Base-by-base conservation (phyloP, 208 protist species). In the Trypanosoma grayi region DNA sequence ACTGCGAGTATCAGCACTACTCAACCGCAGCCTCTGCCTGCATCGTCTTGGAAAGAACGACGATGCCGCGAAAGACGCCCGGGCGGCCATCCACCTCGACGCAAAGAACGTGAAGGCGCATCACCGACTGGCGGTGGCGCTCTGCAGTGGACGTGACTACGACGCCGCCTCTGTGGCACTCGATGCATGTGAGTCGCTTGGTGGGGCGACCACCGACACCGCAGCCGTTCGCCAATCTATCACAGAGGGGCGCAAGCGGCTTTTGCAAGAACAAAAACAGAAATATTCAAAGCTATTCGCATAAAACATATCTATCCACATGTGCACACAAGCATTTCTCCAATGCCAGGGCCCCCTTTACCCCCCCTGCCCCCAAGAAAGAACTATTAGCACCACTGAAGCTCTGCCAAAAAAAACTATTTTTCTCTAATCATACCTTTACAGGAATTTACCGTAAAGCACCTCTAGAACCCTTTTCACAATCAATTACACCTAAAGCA, bases 231-330 rank as follows among this genome's bases (percentile, higher is more conserved):
- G 69, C 10, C 50, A 36, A 18, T 46, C 50, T 33, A 85, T 93
- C 25, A 31, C 52, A 18, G 59, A 53, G 2, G 82, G 76, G 7
- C 20, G 57, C 20, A 62, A 73, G 34, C 46, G 59, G 16, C 64
- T 69, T 20, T 69, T 70, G 33, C 27, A 75, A 27, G 60, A 81
- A 52, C 44, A 90, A 73, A 76, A 81, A 63, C 62, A 81, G 50
- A 79, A 73, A 61, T 90, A 81, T 66, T 55, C 80, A 9, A 93
- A 90, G 52, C 73, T 93, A 66, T 93, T 93, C 61, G 36, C 45
- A 22, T 85, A 68, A 78, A 44, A 11, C 39, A 14, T n/a, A n/a
- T n/a, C n/a, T n/a, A n/a, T n/a, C n/a, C n/a, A n/a, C n/a, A n/a
- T n/a, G n/a, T n/a, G n/a, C n/a, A n/a, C n/a, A n/a, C n/a, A n/a